phyloP scores from a whole-genome alignment of 805 yeast species.

The Starmerella floris region DNA sequence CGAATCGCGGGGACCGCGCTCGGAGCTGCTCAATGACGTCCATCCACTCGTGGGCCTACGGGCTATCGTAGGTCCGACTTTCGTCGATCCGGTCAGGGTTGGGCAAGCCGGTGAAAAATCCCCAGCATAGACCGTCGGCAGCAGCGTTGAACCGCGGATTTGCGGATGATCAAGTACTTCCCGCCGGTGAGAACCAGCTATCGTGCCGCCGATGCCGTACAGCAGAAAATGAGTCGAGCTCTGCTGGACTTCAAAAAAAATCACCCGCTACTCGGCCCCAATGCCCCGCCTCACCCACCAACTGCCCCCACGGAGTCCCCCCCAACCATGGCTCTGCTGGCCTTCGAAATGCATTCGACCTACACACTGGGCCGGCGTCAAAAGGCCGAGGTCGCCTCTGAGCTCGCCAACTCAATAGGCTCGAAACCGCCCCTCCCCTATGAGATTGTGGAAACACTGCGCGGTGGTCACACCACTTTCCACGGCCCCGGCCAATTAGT shows the following conservation, averaged over 20 bases:
- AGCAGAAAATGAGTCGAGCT: constrained; percentile 13
- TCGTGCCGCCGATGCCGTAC: constrained; percentile 16
- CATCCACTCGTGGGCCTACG: no score
- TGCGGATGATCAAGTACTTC: constrained; percentile 12
- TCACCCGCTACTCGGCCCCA: not conserved
- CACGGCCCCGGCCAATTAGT: constrained; percentile 95
- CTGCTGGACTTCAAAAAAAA: constrained; percentile 19
- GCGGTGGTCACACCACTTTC: constrained; percentile 95
- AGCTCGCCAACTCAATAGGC: constrained; percentile 19
- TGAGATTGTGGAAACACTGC: constrained; percentile 55
- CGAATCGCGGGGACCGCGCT: constrained; percentile 5
- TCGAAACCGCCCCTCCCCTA: constrained; percentile 28
- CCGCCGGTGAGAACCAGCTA: constrained; percentile 18
- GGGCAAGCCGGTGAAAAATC: no score
- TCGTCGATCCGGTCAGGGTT: not conserved
- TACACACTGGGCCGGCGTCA: constrained; percentile 89
- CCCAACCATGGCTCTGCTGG: constrained; percentile 61
- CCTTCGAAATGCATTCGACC: constrained; percentile 65
- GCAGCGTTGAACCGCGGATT: not conserved
- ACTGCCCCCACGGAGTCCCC: not conserved
- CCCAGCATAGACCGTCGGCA: no score
- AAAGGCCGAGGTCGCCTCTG: constrained; percentile 35
- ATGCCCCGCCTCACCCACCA: not conserved
- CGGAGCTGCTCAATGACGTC: constrained; percentile 9
- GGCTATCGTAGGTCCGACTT: not conserved